Evolutionary conservation across 2,329 filamentous ascomycete genomes (phyloP).

Genomic region (Claviceps arundinis): DNA sequence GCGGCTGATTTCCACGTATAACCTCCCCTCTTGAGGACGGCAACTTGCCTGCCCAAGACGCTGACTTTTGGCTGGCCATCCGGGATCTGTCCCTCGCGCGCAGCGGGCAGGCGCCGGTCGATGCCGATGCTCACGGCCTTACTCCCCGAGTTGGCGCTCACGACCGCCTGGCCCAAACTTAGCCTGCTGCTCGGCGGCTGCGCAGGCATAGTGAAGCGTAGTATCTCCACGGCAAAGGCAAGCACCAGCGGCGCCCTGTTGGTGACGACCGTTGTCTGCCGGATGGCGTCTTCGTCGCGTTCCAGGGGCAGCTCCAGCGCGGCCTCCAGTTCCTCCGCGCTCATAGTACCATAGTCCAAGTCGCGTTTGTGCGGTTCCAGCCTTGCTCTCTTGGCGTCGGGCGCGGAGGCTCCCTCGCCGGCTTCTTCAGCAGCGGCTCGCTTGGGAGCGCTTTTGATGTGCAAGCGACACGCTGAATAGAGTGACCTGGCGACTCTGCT

Average conservation of each 20-base stretch:
- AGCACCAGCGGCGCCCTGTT: conserved; percentile 75
- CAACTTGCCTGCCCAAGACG: conserved; percentile 60
- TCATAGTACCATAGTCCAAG: conserved; percentile 26
- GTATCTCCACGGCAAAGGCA: conserved; percentile 60
- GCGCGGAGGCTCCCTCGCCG: conserved; percentile 3
- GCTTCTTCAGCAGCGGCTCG: conserved; percentile 11
- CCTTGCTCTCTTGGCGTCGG: conserved; percentile 18
- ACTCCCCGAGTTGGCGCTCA: conserved; percentile 65
- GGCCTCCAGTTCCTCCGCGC: conserved; percentile 47
- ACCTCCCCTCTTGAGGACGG: conserved; percentile 64
- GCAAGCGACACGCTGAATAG: conserved; percentile 40
- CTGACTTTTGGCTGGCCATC: conserved; percentile 61
- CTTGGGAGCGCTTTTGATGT: conserved; percentile 28
- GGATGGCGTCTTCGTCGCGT: conserved; percentile 46
- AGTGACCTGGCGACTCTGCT: conserved; percentile 35
- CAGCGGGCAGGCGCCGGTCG: conserved; percentile 42
- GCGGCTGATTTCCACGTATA: conserved; percentile 34
- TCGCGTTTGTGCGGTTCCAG: conserved; percentile 21
- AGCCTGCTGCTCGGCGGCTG: conserved; percentile 75
- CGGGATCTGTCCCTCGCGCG: conserved; percentile 59
- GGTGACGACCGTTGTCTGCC: conserved; percentile 46
- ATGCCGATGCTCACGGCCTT: conserved; percentile 68
- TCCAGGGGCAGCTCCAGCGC: conserved; percentile 47
- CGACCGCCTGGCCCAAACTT: conserved; percentile 71
- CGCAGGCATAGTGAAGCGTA: conserved; percentile 72